Evolutionary conservation across 1,284 basidiomycete genomes (phyloP), one percentile per base, ranked within the genome.

Genomic region (Ustilago tritici): DNA sequence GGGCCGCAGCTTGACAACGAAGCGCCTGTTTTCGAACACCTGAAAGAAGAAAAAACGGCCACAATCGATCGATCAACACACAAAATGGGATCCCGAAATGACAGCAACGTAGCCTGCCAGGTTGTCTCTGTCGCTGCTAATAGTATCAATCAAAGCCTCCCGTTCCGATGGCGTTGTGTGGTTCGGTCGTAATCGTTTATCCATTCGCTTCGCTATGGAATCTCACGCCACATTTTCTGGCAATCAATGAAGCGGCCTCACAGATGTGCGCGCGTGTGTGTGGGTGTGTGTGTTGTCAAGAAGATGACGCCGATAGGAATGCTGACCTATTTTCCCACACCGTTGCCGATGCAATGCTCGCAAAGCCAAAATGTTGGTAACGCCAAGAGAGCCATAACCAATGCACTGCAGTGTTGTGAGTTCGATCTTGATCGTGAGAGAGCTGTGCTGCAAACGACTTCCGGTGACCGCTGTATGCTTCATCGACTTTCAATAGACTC

Each of bases 211-310:
- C 12, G 38, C 36, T n/a, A 8, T 40, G 14, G 36, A 56, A 56
- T 56, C 54, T 56, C 54, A 56, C 54, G 54, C 54, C 54, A 56
- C 54, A 17, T 23, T 41, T 56, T 55, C 9, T 11, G 17, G 15
- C 3, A 10, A 19, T 35, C 32, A 19, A n/a, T 32, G 53, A 55
- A 28, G 23, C 23, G 23, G 23, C 23, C 23, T 28, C 23, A 28
- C 23, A 28, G 23, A 28, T 28, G 23, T 28, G 19, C 19, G 19
- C 19, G 19, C 19, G 19, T 23, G 23, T 23, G 23, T 23, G 23
- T 23, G 23, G 2, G 23, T 23, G 23, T 23, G 23, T 28, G 3
- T 35, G 54, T 56, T 36, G 54, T 17, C n/a, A 7, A 19, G 7
- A 56, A 28, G 15, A 41, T 41, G 54, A 56, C 28, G n/a, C n/a